Conservation (phyloP, 495 filamentous ascomycete species). For the Neurospora sp. region DNA sequence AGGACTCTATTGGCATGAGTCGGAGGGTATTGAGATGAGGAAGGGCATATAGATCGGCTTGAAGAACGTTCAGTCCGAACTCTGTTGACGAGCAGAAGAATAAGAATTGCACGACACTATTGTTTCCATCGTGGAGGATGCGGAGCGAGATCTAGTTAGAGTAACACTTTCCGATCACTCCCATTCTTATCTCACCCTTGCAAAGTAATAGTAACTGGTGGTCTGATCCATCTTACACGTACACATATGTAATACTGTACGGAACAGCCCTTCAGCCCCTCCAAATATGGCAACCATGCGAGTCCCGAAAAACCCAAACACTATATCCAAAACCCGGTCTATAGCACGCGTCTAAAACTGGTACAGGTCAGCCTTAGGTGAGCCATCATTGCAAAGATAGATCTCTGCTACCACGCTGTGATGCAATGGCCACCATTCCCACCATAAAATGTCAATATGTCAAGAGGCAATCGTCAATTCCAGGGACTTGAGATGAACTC, state of each 20-base stretch:
- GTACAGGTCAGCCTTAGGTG: background rate
- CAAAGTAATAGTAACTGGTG: background rate
- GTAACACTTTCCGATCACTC: background rate
- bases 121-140: background rate
- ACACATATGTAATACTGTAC: background rate
- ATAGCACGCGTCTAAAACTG: background rate
- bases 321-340: background rate
- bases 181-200: background rate
- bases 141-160: background rate
- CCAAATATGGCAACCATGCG: background rate
- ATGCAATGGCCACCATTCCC: background rate
- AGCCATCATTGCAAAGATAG: background rate
- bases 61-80: background rate
- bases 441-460: background rate
- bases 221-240: background rate
- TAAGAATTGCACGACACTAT: background rate
- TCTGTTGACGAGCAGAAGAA: background rate
- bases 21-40: background rate
- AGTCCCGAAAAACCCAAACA: background rate
- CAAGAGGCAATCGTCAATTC: background rate
- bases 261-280: background rate
- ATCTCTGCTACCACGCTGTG: background rate
- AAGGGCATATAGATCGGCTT: background rate
- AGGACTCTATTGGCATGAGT: background rate
- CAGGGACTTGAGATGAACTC: background rate